These are phyloP conservation scores for Apiospora phragmitis DNA, from an alignment of 2,329 filamentous ascomycete genomes.

Conservation along the genomic window DNA sequence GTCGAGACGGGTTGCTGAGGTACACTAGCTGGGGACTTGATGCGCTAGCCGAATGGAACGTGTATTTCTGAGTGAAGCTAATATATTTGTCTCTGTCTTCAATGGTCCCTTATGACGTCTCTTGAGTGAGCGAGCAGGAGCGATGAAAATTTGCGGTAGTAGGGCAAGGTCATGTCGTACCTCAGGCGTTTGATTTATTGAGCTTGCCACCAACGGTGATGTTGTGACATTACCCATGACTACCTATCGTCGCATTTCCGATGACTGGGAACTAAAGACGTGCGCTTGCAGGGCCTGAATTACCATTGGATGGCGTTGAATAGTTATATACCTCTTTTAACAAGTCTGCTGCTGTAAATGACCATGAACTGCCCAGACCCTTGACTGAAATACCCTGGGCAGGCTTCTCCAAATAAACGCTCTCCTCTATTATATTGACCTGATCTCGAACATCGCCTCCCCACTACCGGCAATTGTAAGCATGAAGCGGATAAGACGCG, in stretches of 20 bases:
- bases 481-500: not conserved
- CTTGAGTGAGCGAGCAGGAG: not conserved
- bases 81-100: not conserved
- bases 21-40: not conserved
- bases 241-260: not conserved
- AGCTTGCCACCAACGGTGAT: not conserved
- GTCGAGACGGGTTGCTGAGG: not conserved
- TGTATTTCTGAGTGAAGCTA: constrained; percentile 8
- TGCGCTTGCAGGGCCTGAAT: not conserved
- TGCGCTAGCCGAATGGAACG: not conserved
- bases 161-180: not conserved
- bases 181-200: too few species aligned
- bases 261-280: not conserved
- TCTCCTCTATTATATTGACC: not conserved
- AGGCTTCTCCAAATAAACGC: not conserved
- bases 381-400: not conserved
- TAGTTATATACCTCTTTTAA: not conserved
- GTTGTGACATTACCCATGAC: not conserved
- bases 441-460: not conserved
- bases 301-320: too few species aligned
- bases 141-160: not conserved
- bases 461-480: not conserved
- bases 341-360: not conserved
- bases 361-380: too few species aligned
- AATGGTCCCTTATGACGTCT: too few species aligned